A percentile compares a stretch with the other conserved stretches of the same genome.
Evolutionary conservation across 441 rosid species (phyloP).

Genomic region (Capsella rubella): DNA sequence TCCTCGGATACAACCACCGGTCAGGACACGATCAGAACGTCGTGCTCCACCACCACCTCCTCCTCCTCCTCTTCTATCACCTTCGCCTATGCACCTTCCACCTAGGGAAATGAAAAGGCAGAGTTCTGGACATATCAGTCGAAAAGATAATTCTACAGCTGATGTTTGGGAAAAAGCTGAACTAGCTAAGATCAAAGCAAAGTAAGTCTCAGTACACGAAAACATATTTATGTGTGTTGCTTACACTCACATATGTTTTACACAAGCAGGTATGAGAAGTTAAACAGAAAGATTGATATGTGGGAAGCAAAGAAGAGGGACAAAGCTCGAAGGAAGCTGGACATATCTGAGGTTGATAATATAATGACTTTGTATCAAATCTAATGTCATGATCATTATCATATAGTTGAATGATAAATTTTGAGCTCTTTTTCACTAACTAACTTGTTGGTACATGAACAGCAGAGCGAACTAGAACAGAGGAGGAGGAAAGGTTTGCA

Average conservation of each 20-base stretch:
- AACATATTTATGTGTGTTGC: neutral
- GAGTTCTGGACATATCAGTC: constrained; percentile 25
- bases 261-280: constrained; percentile 61
- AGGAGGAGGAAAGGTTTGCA: constrained; percentile 58
- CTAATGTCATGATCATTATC: neutral
- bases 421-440: constrained; percentile 1
- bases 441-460: constrained; percentile 36
- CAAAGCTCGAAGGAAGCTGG: constrained; percentile 62
- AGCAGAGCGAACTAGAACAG: constrained; percentile 58
- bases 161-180: constrained; percentile 71
- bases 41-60: constrained; percentile 36
- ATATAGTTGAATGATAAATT: neutral
- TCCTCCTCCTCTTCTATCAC: constrained; percentile 34
- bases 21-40: constrained; percentile 40
- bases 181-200: constrained; percentile 62
- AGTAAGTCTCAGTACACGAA: constrained; percentile 46
- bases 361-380: constrained; percentile 8
- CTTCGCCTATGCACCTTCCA: constrained; percentile 42
- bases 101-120: constrained; percentile 31
- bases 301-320: constrained; percentile 74
- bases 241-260: constrained; percentile 35
- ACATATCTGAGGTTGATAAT: constrained; percentile 63
- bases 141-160: constrained; percentile 52
- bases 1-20: constrained; percentile 34
- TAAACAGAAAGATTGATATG: constrained; percentile 52